A percentile compares a stretch with the other conserved stretches of the same genome.
Conservation (phyloP, 1,284 basidiomycete genomes). For the Papiliotrema laurentii region DNA sequence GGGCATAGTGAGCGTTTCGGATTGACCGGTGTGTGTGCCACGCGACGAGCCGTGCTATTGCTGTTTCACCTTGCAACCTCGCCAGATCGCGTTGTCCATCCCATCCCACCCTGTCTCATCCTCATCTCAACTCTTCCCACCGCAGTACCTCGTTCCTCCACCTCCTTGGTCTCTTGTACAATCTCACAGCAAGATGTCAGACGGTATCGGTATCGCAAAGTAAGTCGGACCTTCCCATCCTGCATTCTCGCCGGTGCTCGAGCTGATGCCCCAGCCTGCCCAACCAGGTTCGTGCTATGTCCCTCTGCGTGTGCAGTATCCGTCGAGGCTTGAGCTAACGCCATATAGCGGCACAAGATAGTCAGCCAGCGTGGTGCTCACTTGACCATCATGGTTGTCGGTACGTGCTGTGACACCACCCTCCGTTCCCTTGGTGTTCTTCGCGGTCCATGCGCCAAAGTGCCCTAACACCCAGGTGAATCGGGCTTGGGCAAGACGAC, state of each 20-base stretch:
- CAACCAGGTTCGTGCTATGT: constrained; percentile 68
- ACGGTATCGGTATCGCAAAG: constrained; percentile 51
- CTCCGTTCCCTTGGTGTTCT: background rate
- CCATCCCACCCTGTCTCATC: too few species aligned
- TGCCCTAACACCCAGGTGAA: constrained; percentile 61
- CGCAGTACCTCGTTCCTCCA: background rate
- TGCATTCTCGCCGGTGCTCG: constrained; percentile 48
- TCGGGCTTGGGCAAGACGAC: constrained; percentile 93
- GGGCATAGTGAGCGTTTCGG: background rate
- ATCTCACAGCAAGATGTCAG: constrained; percentile 33
- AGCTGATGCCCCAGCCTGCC: constrained; percentile 64
- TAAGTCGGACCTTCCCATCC: constrained; percentile 19
- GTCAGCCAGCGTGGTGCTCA: constrained; percentile 95
- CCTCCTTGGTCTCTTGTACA: background rate
- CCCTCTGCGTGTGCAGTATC: too few species aligned
- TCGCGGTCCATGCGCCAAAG: background rate
- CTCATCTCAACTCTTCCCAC: too few species aligned
- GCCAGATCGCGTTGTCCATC: too few species aligned
- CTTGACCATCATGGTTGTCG: constrained; percentile 99
- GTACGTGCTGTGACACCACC: constrained; percentile 53
- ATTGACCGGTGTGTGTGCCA: background rate
- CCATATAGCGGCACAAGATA: constrained; percentile 79
- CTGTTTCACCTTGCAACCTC: too few species aligned
- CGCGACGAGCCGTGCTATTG: too few species aligned
- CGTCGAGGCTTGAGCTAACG: background rate